These are phyloP conservation scores for Agaricus sinodeliciosus DNA, from an alignment of 768 basidiomycete genomes.

Conservation along the genomic window DNA sequence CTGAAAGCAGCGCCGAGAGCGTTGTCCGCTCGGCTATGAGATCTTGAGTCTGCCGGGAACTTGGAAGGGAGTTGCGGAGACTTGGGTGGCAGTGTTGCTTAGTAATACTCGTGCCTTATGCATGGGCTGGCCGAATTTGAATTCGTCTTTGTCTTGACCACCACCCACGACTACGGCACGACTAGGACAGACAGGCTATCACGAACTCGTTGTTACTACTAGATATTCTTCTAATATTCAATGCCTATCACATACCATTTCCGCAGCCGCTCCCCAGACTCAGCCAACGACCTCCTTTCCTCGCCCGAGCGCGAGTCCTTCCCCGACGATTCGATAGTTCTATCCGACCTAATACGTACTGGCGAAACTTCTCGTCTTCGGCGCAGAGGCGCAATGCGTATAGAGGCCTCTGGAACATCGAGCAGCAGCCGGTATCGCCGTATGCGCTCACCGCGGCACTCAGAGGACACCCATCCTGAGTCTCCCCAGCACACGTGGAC, in stretches of 20 bases:
- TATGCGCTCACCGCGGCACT: slow-evolving; percentile 3
- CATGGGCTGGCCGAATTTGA: neutral
- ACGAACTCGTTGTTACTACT: neutral
- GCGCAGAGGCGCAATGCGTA: slow-evolving; percentile 65
- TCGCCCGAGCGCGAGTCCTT: neutral
- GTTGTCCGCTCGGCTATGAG: slow-evolving; percentile 5
- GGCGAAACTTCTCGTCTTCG: slow-evolving; percentile 70
- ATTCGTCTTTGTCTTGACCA: neutral
- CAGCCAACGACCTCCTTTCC: slow-evolving; percentile 1
- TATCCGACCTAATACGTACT: slow-evolving; percentile 68
- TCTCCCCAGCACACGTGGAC: slow-evolving; percentile 9
- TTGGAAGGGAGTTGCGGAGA: neutral
- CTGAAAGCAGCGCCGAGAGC: neutral
- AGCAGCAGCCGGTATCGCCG: slow-evolving; percentile 5
- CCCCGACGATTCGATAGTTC: slow-evolving; percentile 59
- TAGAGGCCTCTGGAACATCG: slow-evolving; percentile 31
- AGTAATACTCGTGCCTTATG: slow-evolving; percentile 1
- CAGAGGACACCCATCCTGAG: slow-evolving; percentile 12
- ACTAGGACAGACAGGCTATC: neutral
- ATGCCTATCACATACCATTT: slow-evolving; percentile 8
- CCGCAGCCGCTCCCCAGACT: neutral
- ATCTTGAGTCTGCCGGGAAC: too few species aligned
- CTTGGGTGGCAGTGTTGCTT: neutral
- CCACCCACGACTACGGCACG: neutral
- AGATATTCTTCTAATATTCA: slow-evolving; percentile 6